Evolutionary conservation across 345 rosid species (phyloP), one percentile per base, ranked within the genome.

Genomic region (Mangifera indica): DNA sequence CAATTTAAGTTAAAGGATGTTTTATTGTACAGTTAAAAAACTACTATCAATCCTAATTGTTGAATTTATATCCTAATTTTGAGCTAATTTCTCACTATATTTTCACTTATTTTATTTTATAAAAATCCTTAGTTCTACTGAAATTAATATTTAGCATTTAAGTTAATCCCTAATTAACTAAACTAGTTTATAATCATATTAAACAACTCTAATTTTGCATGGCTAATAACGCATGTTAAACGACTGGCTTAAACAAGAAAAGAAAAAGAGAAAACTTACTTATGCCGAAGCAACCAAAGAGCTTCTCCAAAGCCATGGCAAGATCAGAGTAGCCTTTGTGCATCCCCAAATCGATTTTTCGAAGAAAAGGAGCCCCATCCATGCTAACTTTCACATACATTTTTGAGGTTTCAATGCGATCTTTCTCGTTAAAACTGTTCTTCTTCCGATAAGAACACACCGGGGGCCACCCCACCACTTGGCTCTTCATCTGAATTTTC

Each of bases 391-490:
- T 94, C 79, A 94, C 92, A 77, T 81, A 87, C 51, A 72, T 76
- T 59, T 76, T 80, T 42, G 77, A 80, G 20, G 78, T 45, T 44
- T 71, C 77, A 0, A 9, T 21, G 7, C 51, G 18, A 15, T 78
- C 81, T 54, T 74, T 76, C n/a, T 78, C 87, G 9, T 65, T 65
- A 32, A 81, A 77, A n/a, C 87, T 87, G 53, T 88, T 87, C 86
- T 84, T 90, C 75, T 44, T 91, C 77, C 98, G 72, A 78, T 90
- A 89, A 18, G 91, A 85, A 66, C 99, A 88, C 79, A 94, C 88
- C 57, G 99, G 99, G 0, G 98, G 98, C 98, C 98, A 94, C 64
- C 98, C 98, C 56, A 92, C 98, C 10, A 89, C 93, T 64, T 85
- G 93, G 67, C 81, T 82, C 86, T 84, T 88, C 10, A 80, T 74